These are phyloP conservation scores for Hygrocybe coccinea DNA, from an alignment of 768 basidiomycete genomes.

Conservation along the genomic window DNA sequence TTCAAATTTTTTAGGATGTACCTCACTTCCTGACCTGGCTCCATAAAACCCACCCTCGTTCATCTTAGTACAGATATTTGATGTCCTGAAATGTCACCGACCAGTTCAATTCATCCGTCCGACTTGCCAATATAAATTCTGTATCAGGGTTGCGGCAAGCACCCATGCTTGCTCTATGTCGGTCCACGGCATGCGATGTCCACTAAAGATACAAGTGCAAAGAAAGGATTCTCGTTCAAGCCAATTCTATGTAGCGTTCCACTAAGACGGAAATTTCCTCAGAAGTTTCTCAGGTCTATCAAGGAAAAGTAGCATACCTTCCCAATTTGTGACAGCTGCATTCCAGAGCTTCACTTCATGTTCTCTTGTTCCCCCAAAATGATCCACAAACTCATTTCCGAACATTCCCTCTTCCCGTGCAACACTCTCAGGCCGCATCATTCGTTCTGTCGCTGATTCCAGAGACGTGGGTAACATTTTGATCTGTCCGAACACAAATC, in stretches of 20 bases:
- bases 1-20: slow-evolving; percentile 49
- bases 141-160: too few relatives aligned
- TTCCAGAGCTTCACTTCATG: slow-evolving; percentile 87
- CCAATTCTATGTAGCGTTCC: slow-evolving; percentile 82
- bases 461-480: slow-evolving; percentile 75
- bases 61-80: not conserved
- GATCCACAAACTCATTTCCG: slow-evolving; percentile 88
- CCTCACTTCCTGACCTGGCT: slow-evolving; percentile 70
- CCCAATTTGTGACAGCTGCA: slow-evolving; percentile 90
- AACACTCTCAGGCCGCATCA: slow-evolving; percentile 73
- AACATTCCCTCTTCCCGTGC: slow-evolving; percentile 73
- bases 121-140: too few relatives aligned
- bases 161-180: too few relatives aligned
- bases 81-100: too few relatives aligned
- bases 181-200: too few relatives aligned
- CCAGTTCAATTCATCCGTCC: too few relatives aligned
- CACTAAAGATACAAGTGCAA: too few relatives aligned
- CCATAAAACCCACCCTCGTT: slow-evolving; percentile 18
- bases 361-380: slow-evolving; percentile 91
- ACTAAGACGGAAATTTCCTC: slow-evolving; percentile 43
- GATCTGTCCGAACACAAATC: slow-evolving; percentile 39
- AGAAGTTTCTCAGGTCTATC: slow-evolving; percentile 2
- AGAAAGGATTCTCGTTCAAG: slow-evolving; percentile 33
- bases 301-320: slow-evolving; percentile 49
- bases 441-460: slow-evolving; percentile 70